phyloP scores from a whole-genome alignment of 805 yeast genomes.

The Kazachstania psychrophila region DNA sequence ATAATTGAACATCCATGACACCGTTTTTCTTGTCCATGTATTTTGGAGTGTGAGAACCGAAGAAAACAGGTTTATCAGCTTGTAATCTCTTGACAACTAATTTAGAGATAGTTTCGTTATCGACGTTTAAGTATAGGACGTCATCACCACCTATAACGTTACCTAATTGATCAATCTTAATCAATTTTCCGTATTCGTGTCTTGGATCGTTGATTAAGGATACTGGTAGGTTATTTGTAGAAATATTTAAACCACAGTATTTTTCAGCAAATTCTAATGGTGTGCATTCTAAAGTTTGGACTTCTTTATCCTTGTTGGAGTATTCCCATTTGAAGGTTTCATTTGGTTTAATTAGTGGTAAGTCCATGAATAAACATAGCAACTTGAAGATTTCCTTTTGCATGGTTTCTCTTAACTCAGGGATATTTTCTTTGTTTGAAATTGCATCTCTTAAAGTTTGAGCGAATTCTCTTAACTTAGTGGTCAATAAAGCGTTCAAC shows the following conservation, averaged over 20 bases:
- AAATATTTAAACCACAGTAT: conserved; percentile 35
- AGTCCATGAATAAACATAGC: conserved; percentile 60
- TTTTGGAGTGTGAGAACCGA: conserved; percentile 85
- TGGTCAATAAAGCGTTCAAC: conserved; percentile 54
- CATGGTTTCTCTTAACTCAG: conserved; percentile 38
- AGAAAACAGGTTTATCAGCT: conserved; percentile 71
- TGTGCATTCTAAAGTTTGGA: conserved; percentile 42
- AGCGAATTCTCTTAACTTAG: conserved; percentile 72
- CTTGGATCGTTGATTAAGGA: conserved; percentile 80
- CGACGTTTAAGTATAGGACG: conserved; percentile 62
- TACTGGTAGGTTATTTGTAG: conserved; percentile 38
- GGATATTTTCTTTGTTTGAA: conserved; percentile 31
- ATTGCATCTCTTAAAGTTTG: conserved; percentile 46
- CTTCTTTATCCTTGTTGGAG: conserved; percentile 56
- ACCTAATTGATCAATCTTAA: conserved; percentile 66
- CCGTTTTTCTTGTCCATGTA: conserved; percentile 57
- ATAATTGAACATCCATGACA: conserved; percentile 60
- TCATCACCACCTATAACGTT: conserved; percentile 63
- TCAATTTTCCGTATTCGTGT: conserved; percentile 52
- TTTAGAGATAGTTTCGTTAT: conserved; percentile 46
- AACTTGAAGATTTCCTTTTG: conserved; percentile 57
- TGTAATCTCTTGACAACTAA: conserved; percentile 61
- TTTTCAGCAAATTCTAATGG: conserved; percentile 57
- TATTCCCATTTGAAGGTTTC: conserved; percentile 68
- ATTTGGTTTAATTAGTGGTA: conserved; percentile 64